Evolutionary conservation across 106 monocot genomes (phyloP).

Genomic region (Triglochin maritima): DNA sequence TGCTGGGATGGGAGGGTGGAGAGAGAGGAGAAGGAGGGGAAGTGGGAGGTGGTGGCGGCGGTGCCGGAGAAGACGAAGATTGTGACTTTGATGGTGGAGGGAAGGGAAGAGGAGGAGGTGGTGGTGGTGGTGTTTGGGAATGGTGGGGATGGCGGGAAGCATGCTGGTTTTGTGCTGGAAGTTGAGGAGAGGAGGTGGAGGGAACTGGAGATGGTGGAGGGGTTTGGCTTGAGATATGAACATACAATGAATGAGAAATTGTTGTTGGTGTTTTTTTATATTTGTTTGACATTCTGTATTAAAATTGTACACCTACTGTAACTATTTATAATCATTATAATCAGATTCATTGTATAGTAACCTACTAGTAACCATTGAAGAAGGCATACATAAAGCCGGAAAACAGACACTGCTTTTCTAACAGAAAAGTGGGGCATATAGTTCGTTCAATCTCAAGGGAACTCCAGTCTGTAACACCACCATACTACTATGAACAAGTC

Average conservation of each 20-base stretch:
- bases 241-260: not conserved
- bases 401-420: too few relatives aligned
- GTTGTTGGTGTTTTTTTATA: not conserved
- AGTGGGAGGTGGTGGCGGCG: slow-evolving; percentile 32
- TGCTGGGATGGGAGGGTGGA: slow-evolving; percentile 10
- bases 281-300: too few relatives aligned
- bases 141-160: not conserved
- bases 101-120: not conserved
- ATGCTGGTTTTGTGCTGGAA: not conserved
- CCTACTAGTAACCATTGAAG: too few relatives aligned
- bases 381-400: too few relatives aligned
- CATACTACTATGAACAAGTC: too few relatives aligned
- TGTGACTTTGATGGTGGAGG: not conserved
- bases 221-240: not conserved
- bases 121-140: not conserved
- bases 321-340: too few relatives aligned
- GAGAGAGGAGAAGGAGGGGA: slow-evolving; percentile 4
- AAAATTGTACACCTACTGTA: not conserved
- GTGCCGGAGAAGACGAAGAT: not conserved
- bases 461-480: too few relatives aligned
- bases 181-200: not conserved
- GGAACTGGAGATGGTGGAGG: not conserved
- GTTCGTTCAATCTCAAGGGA: too few relatives aligned
- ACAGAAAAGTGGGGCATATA: too few relatives aligned
- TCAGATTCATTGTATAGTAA: too few relatives aligned